Base-by-base conservation (phyloP, 75 land plant species). In the Isoetes taiwanensis region DNA sequence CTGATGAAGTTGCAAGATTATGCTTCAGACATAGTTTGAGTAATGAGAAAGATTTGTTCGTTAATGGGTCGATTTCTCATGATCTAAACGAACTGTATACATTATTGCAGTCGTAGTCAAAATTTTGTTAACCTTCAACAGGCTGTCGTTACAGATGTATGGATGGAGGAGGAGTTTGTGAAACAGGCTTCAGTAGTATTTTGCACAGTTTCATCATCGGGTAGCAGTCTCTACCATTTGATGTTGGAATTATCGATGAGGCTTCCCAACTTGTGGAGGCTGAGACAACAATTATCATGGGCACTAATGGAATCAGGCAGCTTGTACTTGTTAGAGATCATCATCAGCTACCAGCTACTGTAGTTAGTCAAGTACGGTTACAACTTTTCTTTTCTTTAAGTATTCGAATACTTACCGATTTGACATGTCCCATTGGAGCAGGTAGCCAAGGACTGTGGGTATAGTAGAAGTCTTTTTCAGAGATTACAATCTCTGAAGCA, bases 201-300 rank as follows among this genome's bases (percentile, higher is more conserved):
- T 41, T 78, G 80, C 68, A 85, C 90, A 14, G 77, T 71, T 3
- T 81, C 82, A 70, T 72, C 89, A 16, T 72, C 55, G 58, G 66
- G 52, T n/a, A 59, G 76, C 19, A 58, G 61, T 20, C 32, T 16
- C 3, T 25, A 17, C 68, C 73, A 24, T 54, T 88, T 29, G 61
- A 77, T 0, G 43, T 74, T 30, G 55, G 77, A 43, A 73, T 89
- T 24, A 73, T 85, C 46, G 90, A 88, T 64, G 95, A 88, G 57
- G 90, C 95, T 50, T 78, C 86, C 14, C 96, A 89, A 31, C 50
- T 89, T n/a, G 90, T 77, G 35, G 96, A 89, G 54, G 79, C 83
- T 34, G 86, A 89, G 46, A 59, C 81, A 19, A 16, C 67, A 6
- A 82, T 89, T 21, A 78, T 85, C 2, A 55, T 78, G 14, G 72